Conservation (phyloP, 805 yeast species). For the Metschnikowia dekortorum region DNA sequence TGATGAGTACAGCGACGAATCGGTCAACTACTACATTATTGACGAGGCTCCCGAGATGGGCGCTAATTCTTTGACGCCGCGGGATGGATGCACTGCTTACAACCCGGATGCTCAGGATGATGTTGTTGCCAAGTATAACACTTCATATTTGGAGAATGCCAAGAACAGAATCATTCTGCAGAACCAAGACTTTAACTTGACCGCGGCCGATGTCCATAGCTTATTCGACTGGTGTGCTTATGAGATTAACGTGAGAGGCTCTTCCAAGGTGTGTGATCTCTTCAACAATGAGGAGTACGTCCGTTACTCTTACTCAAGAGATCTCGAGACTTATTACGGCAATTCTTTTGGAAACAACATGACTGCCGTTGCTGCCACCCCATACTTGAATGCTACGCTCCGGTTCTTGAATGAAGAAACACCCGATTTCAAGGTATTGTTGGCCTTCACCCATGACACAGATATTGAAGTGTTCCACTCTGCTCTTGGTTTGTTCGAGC, state of each 20-base stretch:
- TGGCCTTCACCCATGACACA: conserved; percentile 74
- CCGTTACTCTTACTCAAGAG: conserved; percentile 56
- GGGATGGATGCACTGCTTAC: conserved; percentile 39
- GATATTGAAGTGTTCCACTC: conserved; percentile 58
- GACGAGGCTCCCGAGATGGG: conserved; percentile 48
- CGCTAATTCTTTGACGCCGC: conserved; percentile 57
- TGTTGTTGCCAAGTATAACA: conserved; percentile 25
- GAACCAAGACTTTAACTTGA: conserved; percentile 52
- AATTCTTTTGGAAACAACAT: conserved; percentile 61
- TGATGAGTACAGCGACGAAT: conserved; percentile 30
- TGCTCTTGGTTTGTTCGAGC: conserved; percentile 56
- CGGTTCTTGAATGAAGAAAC: conserved; percentile 41
- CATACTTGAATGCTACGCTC: conserved; percentile 46
- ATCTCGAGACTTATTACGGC: conserved; percentile 55
- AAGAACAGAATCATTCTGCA: conserved; percentile 51
- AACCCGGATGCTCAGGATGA: conserved; percentile 28
- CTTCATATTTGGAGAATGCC: conserved; percentile 47
- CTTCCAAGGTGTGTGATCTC: conserved; percentile 61
- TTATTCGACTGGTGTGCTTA: conserved; percentile 67
- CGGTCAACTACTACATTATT: conserved; percentile 35
- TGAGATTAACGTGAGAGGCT: conserved; percentile 67
- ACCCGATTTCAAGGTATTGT: conserved; percentile 51
- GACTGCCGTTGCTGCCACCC: conserved; percentile 57
- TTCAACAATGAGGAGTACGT: conserved; percentile 68
- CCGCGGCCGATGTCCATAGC: conserved; percentile 46